A percentile compares a stretch with the other conserved stretches of the same genome.
phyloP scores from a whole-genome alignment of 163 green algal species.

The Picocystis sp. region DNA sequence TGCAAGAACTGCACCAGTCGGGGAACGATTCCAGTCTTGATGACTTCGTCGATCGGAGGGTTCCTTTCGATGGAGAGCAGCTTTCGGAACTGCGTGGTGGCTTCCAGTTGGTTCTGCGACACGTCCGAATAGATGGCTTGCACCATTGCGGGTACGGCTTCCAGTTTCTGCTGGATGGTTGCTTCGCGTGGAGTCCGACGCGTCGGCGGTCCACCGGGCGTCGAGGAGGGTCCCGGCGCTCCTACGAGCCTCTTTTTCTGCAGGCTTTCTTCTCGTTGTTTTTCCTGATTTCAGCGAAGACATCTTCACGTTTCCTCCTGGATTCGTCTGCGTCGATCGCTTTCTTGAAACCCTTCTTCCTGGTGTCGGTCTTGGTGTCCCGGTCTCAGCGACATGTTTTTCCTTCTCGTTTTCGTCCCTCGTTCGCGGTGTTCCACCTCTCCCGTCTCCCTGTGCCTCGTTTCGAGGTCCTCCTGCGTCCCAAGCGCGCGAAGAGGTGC shows the following conservation, averaged over 20 bases:
- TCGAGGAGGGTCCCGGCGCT: not conserved
- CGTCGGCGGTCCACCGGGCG: slow-evolving; percentile 19
- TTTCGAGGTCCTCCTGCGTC: not conserved
- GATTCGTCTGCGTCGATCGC: slow-evolving; percentile 79
- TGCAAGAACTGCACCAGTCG: slow-evolving; percentile 93
- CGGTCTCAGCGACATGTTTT: slow-evolving; percentile 1
- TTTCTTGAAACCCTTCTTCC: slow-evolving; percentile 68
- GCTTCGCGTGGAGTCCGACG: slow-evolving; percentile 13
- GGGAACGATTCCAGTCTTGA: slow-evolving; percentile 80
- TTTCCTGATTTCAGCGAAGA: slow-evolving; percentile 91
- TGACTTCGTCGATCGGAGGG: slow-evolving; percentile 96
- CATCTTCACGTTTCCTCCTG: slow-evolving; percentile 85
- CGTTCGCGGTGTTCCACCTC: not conserved
- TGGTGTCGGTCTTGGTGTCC: slow-evolving; percentile 6
- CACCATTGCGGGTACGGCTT: slow-evolving; percentile 81
- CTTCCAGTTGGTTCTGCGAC: slow-evolving; percentile 74
- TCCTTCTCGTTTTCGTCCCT: too few species aligned
- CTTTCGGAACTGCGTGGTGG: slow-evolving; percentile 92
- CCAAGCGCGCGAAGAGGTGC: not conserved
- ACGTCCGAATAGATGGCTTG: slow-evolving; percentile 62
- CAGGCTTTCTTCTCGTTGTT: slow-evolving; percentile 89
- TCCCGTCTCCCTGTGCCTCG: not conserved
- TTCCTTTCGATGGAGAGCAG: slow-evolving; percentile 91
- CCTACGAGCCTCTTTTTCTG: slow-evolving; percentile 74
- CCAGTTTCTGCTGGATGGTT: slow-evolving; percentile 61